A percentile compares a stretch with the other conserved stretches of the same genome.
Conservation (phyloP, 164 flowering plant species). For the Vitis labrusca region DNA sequence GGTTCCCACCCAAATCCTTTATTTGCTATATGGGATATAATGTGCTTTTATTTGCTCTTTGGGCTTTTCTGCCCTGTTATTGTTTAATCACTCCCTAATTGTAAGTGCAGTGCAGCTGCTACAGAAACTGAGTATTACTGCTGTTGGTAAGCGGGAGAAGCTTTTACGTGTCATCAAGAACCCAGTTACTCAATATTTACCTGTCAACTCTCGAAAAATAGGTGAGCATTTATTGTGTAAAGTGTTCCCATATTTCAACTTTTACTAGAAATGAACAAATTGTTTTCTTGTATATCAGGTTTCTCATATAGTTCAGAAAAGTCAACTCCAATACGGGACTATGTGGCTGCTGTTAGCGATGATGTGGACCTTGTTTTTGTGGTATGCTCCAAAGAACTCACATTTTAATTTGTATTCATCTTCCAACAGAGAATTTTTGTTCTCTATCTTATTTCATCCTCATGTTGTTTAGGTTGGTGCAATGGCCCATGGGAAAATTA, state of each 20-base stretch:
- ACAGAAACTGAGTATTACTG: conserved; percentile 70
- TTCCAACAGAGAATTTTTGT: no score
- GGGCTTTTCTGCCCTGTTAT: neutral
- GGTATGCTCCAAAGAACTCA: conserved; percentile 34
- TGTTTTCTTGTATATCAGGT: conserved; percentile 43
- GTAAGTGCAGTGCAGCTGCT: conserved; percentile 74
- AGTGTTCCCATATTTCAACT: neutral
- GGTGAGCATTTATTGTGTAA: conserved; percentile 40
- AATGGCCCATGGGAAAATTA: conserved; percentile 80
- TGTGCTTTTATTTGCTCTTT: neutral
- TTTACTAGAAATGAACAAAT: neutral
- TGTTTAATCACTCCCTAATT: neutral
- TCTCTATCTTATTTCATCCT: neutral
- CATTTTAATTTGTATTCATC: no score
- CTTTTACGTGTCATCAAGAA: conserved; percentile 80
- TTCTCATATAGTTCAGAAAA: conserved; percentile 80
- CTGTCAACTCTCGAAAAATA: conserved; percentile 68
- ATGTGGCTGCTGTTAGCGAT: conserved; percentile 41
- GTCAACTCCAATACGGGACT: conserved; percentile 48
- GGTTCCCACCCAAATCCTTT: neutral
- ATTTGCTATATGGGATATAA: neutral
- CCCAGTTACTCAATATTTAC: conserved; percentile 85
- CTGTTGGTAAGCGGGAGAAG: conserved; percentile 73
- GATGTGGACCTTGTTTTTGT: conserved; percentile 75
- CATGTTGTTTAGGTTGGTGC: conserved; percentile 67